phyloP scores from a whole-genome alignment of 192 early-diverging fungal genomes.

The Coemansia nantahalensis region DNA sequence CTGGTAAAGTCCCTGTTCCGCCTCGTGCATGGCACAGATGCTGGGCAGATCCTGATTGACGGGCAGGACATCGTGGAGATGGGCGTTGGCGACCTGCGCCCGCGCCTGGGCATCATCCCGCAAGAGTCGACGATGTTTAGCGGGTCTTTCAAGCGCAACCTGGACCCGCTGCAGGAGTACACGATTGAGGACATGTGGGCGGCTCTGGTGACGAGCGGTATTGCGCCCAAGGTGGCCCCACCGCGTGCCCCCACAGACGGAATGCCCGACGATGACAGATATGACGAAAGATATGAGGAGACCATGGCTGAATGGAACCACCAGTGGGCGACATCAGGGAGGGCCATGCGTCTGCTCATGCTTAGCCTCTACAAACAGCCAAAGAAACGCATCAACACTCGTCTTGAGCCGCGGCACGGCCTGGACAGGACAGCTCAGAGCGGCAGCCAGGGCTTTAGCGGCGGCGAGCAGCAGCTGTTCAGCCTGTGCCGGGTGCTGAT shows the following conservation, averaged over 20 bases:
- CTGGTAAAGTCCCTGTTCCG: conserved; percentile 72
- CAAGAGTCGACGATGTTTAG: conserved; percentile 72
- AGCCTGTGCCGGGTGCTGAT: too few relatives aligned
- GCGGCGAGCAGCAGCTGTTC: too few relatives aligned
- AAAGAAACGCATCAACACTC: too few relatives aligned
- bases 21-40: conserved; percentile 52
- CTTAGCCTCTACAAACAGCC: too few relatives aligned
- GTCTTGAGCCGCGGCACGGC: too few relatives aligned
- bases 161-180: conserved; percentile 75
- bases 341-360: too few relatives aligned
- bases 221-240: conserved; percentile 8
- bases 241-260: too few relatives aligned
- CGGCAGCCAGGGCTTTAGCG: too few relatives aligned
- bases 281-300: too few relatives aligned
- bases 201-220: conserved; percentile 47
- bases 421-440: too few relatives aligned
- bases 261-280: background rate
- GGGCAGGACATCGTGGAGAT: conserved; percentile 65
- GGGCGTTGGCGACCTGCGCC: conserved; percentile 53
- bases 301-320: background rate
- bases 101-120: conserved; percentile 62
- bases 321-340: too few relatives aligned
- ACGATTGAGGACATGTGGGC: conserved; percentile 69
- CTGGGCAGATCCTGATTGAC: conserved; percentile 69
- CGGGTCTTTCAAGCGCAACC: conserved; percentile 70